Evolutionary conservation across 306 rosid species (phyloP).

Genomic region (Vicia villosa): DNA sequence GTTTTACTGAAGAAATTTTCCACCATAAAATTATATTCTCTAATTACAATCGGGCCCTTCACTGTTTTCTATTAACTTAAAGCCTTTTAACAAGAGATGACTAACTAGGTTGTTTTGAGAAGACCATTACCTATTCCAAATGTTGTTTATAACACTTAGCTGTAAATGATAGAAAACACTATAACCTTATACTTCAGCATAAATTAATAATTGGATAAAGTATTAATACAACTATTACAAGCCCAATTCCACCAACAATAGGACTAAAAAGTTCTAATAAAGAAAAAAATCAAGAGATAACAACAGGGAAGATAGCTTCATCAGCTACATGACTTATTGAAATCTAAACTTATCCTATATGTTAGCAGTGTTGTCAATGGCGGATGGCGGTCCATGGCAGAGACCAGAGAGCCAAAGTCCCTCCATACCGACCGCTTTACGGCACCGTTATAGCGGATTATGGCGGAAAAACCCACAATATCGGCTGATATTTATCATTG

Average conservation of each 20-base stretch:
- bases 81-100: conserved; percentile 2
- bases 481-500: too few species aligned
- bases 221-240: neutral
- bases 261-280: neutral
- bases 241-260: neutral
- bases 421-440: too few species aligned
- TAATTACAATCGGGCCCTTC: neutral
- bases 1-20: neutral
- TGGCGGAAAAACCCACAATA: too few species aligned
- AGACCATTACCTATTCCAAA: neutral
- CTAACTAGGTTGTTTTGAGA: neutral
- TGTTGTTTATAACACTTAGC: neutral
- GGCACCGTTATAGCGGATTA: too few species aligned
- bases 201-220: neutral
- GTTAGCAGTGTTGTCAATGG: too few species aligned
- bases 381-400: too few species aligned
- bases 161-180: neutral
- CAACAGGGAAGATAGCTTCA: neutral
- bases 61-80: conserved; percentile 4
- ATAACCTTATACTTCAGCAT: neutral
- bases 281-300: neutral
- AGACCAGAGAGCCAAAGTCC: too few species aligned
- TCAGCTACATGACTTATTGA: neutral
- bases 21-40: neutral
- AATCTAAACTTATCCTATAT: neutral